phyloP scores from a whole-genome alignment of 1,284 basidiomycete genomes.

The Mrakiaceae sp. region DNA sequence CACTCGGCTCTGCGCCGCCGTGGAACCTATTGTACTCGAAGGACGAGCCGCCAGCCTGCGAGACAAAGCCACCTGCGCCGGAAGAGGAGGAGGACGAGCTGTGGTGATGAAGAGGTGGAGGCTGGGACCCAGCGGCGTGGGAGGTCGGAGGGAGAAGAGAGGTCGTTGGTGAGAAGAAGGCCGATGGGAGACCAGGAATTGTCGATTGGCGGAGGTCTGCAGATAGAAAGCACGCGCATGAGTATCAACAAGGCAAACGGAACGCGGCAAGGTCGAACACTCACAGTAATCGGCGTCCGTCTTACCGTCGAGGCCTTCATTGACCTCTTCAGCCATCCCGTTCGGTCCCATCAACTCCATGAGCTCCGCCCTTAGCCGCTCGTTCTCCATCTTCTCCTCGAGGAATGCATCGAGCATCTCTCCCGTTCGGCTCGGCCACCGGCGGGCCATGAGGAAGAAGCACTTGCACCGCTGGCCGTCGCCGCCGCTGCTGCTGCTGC shows the following conservation, averaged over 20 bases:
- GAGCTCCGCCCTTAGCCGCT: conserved; percentile 30
- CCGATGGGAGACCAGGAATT: conserved; percentile 1
- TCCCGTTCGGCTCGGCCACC: conserved; percentile 20
- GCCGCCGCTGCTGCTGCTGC: neutral
- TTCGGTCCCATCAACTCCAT: conserved; percentile 10
- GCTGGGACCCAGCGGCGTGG: neutral
- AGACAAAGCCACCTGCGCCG: neutral
- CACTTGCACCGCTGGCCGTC: conserved; percentile 13
- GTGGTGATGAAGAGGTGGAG: neutral
- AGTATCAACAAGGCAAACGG: no score
- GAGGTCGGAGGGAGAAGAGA: neutral
- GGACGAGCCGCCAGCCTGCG: no score
- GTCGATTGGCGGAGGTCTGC: neutral
- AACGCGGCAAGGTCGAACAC: neutral
- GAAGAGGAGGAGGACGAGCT: neutral
- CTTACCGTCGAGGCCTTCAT: neutral
- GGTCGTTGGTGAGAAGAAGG: neutral
- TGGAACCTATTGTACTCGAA: neutral
- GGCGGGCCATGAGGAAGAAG: conserved; percentile 27
- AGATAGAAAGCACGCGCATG: no score
- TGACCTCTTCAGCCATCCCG: neutral
- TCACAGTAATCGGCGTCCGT: neutral
- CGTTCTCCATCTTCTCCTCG: conserved; percentile 34
- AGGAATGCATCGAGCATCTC: conserved; percentile 30
- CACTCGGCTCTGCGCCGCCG: neutral